phyloP scores from a whole-genome alignment of 495 filamentous ascomycete genomes.

The Baudoinia panamericana region DNA sequence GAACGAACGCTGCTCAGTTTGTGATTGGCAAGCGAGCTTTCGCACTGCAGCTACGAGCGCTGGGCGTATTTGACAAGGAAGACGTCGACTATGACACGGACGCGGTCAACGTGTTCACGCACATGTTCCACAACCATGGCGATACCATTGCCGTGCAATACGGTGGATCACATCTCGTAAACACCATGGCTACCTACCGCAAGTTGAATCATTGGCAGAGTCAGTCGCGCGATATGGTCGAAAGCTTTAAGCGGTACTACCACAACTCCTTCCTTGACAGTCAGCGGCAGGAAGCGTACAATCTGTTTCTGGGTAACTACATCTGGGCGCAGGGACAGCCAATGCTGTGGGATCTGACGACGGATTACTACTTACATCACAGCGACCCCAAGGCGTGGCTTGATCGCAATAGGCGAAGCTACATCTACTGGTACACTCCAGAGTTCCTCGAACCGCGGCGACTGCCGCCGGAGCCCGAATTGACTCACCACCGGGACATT shows the following conservation, averaged over 20 bases:
- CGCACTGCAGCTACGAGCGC: constrained; percentile 80
- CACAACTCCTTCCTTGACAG: constrained; percentile 96
- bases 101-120: constrained; percentile 85
- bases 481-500: constrained; percentile 33
- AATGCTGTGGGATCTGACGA: constrained; percentile 93
- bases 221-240: constrained; percentile 94
- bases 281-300: constrained; percentile 94
- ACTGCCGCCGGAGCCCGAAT: constrained; percentile 26
- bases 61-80: constrained; percentile 71
- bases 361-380: constrained; percentile 95
- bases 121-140: constrained; percentile 95
- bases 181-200: constrained; percentile 97
- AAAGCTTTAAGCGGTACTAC: constrained; percentile 98
- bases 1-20: constrained; percentile 95
- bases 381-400: constrained; percentile 62
- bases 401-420: constrained; percentile 49
- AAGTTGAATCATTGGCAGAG: constrained; percentile 99
- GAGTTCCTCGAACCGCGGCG: constrained; percentile 45
- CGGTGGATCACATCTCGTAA: constrained; percentile 91
- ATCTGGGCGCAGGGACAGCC: constrained; percentile 81
- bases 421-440: constrained; percentile 81
- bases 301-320: constrained; percentile 94
- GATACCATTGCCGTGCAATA: constrained; percentile 97
- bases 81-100: constrained; percentile 87
- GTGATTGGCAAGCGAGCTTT: constrained; percentile 94